These are phyloP conservation scores for Collybiopsis confluens DNA, from an alignment of 768 basidiomycete genomes.

Conservation along the genomic window DNA sequence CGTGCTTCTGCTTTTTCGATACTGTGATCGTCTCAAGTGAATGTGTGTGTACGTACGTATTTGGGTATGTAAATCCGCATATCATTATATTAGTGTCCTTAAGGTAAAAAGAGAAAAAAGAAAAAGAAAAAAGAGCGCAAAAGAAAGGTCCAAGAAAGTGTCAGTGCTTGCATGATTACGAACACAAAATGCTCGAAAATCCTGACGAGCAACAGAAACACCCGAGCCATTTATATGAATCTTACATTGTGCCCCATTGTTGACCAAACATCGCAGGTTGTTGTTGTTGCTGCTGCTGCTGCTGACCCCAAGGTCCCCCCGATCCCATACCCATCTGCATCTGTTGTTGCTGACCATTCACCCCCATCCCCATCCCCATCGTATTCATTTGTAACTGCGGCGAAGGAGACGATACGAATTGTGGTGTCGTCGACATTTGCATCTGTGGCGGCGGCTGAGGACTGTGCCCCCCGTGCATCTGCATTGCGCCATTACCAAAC, in stretches of 20 bases:
- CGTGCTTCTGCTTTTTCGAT: too few relatives aligned
- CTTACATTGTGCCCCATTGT: constrained; percentile 36
- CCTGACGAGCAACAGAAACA: too few relatives aligned
- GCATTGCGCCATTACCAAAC: constrained; percentile 18
- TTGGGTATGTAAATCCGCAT: not conserved
- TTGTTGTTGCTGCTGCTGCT: constrained; percentile 10
- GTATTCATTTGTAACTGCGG: constrained; percentile 13
- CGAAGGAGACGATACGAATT: constrained; percentile 27
- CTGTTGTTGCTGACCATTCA: constrained; percentile 8
- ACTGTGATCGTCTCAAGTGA: too few relatives aligned
- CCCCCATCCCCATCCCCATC: constrained; percentile 12
- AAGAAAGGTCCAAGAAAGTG: not conserved
- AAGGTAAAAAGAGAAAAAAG: not conserved
- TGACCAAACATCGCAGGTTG: constrained; percentile 13
- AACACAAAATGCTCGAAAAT: too few relatives aligned
- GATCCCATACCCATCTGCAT: constrained; percentile 7
- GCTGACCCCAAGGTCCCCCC: constrained; percentile 7
- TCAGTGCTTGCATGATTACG: too few relatives aligned
- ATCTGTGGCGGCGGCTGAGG: too few relatives aligned
- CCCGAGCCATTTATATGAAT: too few relatives aligned
- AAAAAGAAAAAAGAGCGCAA: not conserved
- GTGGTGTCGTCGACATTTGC: constrained; percentile 17
- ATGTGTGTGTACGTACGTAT: too few relatives aligned
- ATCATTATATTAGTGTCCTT: not conserved
- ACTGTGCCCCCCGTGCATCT: constrained; percentile 30